Conservation (phyloP, 148 eudicot genomes). For the Rhododendron molle region DNA sequence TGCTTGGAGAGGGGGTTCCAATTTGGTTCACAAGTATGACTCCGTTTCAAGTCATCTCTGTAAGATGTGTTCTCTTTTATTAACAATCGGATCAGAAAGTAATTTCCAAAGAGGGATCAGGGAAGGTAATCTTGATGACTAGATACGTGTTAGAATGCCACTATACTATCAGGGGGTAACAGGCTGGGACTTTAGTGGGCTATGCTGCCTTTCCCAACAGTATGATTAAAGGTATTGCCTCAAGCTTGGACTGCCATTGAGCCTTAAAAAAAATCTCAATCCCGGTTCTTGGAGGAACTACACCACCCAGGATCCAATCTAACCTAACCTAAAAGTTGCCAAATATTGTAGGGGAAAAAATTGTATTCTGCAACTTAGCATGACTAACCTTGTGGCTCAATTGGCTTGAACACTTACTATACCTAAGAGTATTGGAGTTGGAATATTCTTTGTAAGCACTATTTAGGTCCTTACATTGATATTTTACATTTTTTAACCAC, state of each 20-base stretch:
- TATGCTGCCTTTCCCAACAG: background rate
- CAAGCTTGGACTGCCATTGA: background rate
- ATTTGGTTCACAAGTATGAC: constrained; percentile 70
- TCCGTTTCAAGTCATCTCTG: background rate
- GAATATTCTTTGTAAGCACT: background rate
- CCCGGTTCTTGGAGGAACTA: background rate
- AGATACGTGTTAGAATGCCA: background rate
- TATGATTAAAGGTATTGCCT: background rate
- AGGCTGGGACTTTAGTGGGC: background rate
- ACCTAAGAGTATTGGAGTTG: background rate
- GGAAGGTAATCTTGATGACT: background rate
- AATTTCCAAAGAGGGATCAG: background rate
- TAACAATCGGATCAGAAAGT: background rate
- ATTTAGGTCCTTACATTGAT: background rate
- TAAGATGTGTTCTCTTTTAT: background rate
- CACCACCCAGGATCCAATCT: background rate
- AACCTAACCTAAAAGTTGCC: background rate
- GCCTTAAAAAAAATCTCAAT: background rate
- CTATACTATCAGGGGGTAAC: background rate
- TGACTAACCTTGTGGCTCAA: background rate
- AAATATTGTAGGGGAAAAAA: background rate
- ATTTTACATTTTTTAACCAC: background rate
- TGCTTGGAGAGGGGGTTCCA: constrained; percentile 83
- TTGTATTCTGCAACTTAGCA: background rate
- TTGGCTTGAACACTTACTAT: background rate